Evolutionary conservation across 371 early-diverging fungal genomes (phyloP).

Genomic region (Chytridium lagenaria): DNA sequence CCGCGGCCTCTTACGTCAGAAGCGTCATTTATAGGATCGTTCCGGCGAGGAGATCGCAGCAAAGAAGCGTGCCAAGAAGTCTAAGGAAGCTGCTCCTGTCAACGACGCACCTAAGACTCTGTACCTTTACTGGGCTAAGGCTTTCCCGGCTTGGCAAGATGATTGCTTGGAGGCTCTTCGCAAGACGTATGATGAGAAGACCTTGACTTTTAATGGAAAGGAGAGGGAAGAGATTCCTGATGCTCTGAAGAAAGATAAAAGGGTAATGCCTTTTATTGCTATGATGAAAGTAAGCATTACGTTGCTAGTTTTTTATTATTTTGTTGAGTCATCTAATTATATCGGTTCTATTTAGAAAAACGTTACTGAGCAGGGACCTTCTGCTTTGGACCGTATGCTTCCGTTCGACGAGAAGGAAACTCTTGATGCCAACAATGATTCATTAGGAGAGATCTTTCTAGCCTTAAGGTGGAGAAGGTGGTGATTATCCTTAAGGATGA

Average conservation of each 20-base stretch:
- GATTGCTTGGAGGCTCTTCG: conserved; percentile 73
- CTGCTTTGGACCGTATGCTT: conserved; percentile 82
- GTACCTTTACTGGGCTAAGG: conserved; percentile 75
- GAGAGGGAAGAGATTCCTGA: conserved; percentile 72
- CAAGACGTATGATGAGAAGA: conserved; percentile 66
- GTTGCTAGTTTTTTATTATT: not conserved
- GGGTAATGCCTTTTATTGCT: conserved; percentile 89
- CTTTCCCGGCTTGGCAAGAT: conserved; percentile 96
- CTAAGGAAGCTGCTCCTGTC: conserved; percentile 53
- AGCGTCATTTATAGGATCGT: conserved; percentile 79
- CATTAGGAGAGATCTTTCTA: conserved; percentile 47
- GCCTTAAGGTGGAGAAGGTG: conserved; percentile 42
- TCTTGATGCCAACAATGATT: conserved; percentile 58
- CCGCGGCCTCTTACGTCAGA: conserved; percentile 82
- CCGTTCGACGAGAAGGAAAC: conserved; percentile 79
- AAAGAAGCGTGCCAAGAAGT: conserved; percentile 71
- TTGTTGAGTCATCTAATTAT: not conserved
- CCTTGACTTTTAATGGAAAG: conserved; percentile 70
- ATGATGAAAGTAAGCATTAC: conserved; percentile 51
- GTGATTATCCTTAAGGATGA: conserved; percentile 37
- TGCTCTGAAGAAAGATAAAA: conserved; percentile 86
- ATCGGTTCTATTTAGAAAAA: conserved; percentile 60
- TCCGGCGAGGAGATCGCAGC: conserved; percentile 74
- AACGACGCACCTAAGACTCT: conserved; percentile 69
- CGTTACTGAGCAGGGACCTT: conserved; percentile 68